Percentiles rank a stretch among this genome's conserved stretches.
These are phyloP conservation scores for Sarcodon aspratus DNA, from an alignment of 768 basidiomycete species.

Conservation along the genomic window DNA sequence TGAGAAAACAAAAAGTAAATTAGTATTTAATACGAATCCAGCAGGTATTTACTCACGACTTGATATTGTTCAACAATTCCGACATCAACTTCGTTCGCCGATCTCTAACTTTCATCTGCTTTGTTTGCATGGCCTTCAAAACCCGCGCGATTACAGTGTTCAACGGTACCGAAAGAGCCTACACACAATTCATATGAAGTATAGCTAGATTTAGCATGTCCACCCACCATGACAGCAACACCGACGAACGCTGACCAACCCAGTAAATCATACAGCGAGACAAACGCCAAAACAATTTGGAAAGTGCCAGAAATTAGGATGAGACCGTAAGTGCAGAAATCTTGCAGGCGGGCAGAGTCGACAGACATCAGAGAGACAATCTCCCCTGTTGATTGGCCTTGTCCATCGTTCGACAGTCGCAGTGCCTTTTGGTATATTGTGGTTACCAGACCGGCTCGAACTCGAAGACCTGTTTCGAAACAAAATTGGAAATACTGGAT, in stretches of 20 bases:
- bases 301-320: slow-evolving; percentile 81
- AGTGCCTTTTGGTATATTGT: slow-evolving; percentile 82
- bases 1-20: background rate
- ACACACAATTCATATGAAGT: background rate
- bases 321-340: slow-evolving; percentile 73
- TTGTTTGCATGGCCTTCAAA: slow-evolving; percentile 66
- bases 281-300: slow-evolving; percentile 82
- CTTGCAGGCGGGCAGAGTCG: slow-evolving; percentile 69
- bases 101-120: slow-evolving; percentile 93
- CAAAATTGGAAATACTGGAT: slow-evolving; percentile 75
- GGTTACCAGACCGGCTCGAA: slow-evolving; percentile 80
- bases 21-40: background rate
- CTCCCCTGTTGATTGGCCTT: slow-evolving; percentile 74
- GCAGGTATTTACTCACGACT: slow-evolving; percentile 33
- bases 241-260: slow-evolving; percentile 91
- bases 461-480: slow-evolving; percentile 85
- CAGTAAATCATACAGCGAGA: slow-evolving; percentile 81
- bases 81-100: slow-evolving; percentile 80
- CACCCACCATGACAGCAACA: slow-evolving; percentile 59
- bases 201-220: background rate
- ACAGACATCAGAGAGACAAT: slow-evolving; percentile 94
- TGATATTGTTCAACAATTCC: slow-evolving; percentile 88
- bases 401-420: slow-evolving; percentile 77
- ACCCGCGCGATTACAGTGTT: slow-evolving; percentile 63
- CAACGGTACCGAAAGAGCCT: slow-evolving; percentile 59